A percentile compares a stretch with the other conserved stretches of the same genome.
Evolutionary conservation across 441 rosid genomes (phyloP).

Genomic region (Caryocar brasiliense): DNA sequence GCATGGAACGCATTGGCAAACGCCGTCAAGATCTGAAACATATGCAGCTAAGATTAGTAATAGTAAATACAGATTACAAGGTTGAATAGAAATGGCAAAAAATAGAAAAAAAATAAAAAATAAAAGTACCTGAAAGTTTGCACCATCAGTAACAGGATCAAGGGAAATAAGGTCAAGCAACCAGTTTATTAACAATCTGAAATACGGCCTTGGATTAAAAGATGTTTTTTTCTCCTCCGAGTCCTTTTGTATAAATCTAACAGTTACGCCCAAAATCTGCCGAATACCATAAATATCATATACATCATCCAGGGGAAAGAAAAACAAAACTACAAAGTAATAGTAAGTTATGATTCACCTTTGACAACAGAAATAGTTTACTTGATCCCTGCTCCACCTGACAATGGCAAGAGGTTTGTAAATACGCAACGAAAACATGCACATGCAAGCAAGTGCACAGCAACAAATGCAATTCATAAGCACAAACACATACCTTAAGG

Average conservation of each 20-base stretch:
- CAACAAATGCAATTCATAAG: conserved; percentile 3
- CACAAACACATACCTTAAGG: conserved; percentile 45
- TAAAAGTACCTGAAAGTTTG: conserved; percentile 63
- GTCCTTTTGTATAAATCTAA: conserved; percentile 76
- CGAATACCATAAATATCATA: conserved; percentile 12
- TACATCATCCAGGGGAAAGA: not conserved
- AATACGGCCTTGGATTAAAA: conserved; percentile 90
- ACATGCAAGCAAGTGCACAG: not conserved
- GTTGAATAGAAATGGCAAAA: not conserved
- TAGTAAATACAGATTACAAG: not conserved
- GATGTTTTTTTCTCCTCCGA: conserved; percentile 79
- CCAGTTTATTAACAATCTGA: conserved; percentile 89
- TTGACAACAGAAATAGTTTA: conserved; percentile 54
- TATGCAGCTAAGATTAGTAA: conserved; percentile 4
- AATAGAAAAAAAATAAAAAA: conserved; percentile 8
- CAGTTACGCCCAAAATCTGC: conserved; percentile 70
- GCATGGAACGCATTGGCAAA: conserved; percentile 85
- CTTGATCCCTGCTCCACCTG: conserved; percentile 75
- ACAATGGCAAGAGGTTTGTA: conserved; percentile 19
- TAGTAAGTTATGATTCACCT: conserved; percentile 35
- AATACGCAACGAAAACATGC: conserved; percentile 1
- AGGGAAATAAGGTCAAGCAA: conserved; percentile 60
- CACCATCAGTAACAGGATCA: conserved; percentile 62
- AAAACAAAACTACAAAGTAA: not conserved
- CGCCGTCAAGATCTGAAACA: conserved; percentile 66